Evolutionary conservation across 768 basidiomycete genomes (phyloP).

Genomic region (Russula earlei): DNA sequence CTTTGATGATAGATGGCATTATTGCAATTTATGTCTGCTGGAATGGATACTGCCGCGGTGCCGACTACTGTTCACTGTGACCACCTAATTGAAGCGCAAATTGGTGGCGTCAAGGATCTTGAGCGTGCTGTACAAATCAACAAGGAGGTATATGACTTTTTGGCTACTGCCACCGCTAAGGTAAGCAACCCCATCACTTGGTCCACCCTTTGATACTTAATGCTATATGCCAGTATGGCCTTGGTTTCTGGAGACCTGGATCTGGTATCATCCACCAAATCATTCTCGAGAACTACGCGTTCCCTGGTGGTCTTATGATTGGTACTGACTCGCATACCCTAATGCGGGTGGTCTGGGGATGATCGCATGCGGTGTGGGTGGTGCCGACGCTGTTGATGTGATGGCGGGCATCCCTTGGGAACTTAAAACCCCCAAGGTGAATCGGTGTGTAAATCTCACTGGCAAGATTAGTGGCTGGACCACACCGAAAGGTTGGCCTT

Average conservation of each 20-base stretch:
- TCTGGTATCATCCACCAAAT: conserved; percentile 99
- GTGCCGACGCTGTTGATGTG: conserved; percentile 98
- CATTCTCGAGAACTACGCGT: conserved; percentile 98
- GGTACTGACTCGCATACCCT: conserved; percentile 98
- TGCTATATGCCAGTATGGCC: conserved; percentile 61
- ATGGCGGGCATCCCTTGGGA: conserved; percentile 99
- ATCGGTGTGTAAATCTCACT: conserved; percentile 94
- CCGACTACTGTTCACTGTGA: conserved; percentile 99
- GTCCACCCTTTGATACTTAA: not conserved
- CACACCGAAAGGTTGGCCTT: conserved; percentile 75
- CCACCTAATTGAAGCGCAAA: conserved; percentile 96
- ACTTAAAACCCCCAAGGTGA: conserved; percentile 97
- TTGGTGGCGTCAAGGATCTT: conserved; percentile 90
- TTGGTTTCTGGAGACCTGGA: conserved; percentile 99
- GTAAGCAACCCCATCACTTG: conserved; percentile 28
- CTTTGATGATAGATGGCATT: conserved; percentile 74
- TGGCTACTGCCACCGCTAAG: conserved; percentile 94
- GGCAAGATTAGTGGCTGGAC: conserved; percentile 97
- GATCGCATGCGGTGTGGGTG: conserved; percentile 98
- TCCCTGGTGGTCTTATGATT: conserved; percentile 99
- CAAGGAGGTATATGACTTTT: conserved; percentile 99
- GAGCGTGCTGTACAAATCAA: conserved; percentile 86
- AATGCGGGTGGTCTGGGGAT: conserved; percentile 99
- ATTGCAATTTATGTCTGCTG: conserved; percentile 99
- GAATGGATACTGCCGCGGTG: conserved; percentile 95